phyloP scores from a whole-genome alignment of 2,329 filamentous ascomycete species.

The Aspergillus proliferans region DNA sequence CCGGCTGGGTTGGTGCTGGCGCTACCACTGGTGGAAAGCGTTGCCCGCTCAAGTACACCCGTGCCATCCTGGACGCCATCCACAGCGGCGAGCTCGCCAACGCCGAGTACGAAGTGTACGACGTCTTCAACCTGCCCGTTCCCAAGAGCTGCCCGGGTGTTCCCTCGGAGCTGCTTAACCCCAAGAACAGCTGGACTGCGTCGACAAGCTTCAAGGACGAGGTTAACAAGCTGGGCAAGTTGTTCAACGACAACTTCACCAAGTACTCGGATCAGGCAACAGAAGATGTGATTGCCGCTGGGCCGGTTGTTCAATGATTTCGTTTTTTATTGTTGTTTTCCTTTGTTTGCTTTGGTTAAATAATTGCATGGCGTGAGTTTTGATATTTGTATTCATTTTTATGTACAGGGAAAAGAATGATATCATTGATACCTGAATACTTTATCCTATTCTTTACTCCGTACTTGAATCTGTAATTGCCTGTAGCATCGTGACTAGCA shows the following conservation, averaged over 20 bases:
- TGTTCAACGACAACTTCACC: conserved; percentile 97
- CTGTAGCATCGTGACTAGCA: too few species aligned
- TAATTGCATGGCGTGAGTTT: conserved; percentile 27
- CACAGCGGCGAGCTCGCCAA: conserved; percentile 94
- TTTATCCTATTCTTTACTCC: too few species aligned
- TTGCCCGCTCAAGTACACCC: conserved; percentile 97
- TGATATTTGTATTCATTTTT: conserved; percentile 1
- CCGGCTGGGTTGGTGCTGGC: conserved; percentile 91
- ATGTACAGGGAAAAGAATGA: too few species aligned
- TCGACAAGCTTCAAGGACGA: conserved; percentile 76
- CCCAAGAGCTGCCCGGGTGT: conserved; percentile 86
- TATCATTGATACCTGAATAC: too few species aligned
- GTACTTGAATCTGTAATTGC: too few species aligned
- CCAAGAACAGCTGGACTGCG: conserved; percentile 83
- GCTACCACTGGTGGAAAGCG: conserved; percentile 89
- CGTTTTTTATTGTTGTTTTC: conserved; percentile 4
- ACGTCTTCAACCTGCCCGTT: conserved; percentile 94
- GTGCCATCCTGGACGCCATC: conserved; percentile 95
- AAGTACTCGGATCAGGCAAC: conserved; percentile 86
- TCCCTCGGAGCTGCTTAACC: conserved; percentile 88
- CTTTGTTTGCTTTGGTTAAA: conserved; percentile 15
- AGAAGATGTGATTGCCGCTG: conserved; percentile 62
- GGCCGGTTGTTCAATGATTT: conserved; percentile 24
- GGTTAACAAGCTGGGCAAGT: conserved; percentile 78
- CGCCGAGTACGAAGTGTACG: conserved; percentile 89